phyloP scores from a whole-genome alignment of 2,329 filamentous ascomycete species.

The Fusarium sp. region DNA sequence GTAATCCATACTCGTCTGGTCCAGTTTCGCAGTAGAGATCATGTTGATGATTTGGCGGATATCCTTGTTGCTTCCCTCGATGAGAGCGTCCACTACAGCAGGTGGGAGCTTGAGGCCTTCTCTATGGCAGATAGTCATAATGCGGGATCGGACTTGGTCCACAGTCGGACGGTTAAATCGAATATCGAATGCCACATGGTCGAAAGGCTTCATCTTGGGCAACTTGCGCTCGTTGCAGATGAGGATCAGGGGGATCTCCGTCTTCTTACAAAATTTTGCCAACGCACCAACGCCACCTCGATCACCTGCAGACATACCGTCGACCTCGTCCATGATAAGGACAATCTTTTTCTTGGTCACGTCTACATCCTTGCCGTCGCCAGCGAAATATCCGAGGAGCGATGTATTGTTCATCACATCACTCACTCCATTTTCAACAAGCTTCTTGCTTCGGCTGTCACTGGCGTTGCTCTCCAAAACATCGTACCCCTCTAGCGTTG shows the following conservation, averaged over 20 bases:
- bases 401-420: constrained; percentile 96
- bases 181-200: constrained; percentile 85
- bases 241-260: constrained; percentile 92
- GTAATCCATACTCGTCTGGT: constrained; percentile 82
- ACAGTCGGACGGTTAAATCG: constrained; percentile 90
- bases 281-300: constrained; percentile 94
- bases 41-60: constrained; percentile 99
- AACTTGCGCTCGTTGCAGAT: constrained; percentile 96
- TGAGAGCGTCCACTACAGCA: constrained; percentile 89
- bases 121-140: constrained; percentile 94
- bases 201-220: constrained; percentile 99
- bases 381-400: constrained; percentile 89
- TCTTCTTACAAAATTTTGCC: constrained; percentile 95
- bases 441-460: constrained; percentile 94
- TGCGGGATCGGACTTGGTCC: constrained; percentile 89
- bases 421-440: constrained; percentile 88
- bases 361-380: constrained; percentile 84
- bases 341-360: constrained; percentile 90
- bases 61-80: constrained; percentile 94
- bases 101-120: constrained; percentile 89
- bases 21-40: constrained; percentile 93
- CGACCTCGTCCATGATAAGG: constrained; percentile 98
- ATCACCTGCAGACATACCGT: constrained; percentile 98
- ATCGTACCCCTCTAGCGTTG: constrained; percentile 93
- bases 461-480: constrained; percentile 96